A percentile compares a stretch with the other conserved stretches of the same genome.
Conservation (phyloP, 2,329 filamentous ascomycete genomes). For the Phoma sp. region DNA sequence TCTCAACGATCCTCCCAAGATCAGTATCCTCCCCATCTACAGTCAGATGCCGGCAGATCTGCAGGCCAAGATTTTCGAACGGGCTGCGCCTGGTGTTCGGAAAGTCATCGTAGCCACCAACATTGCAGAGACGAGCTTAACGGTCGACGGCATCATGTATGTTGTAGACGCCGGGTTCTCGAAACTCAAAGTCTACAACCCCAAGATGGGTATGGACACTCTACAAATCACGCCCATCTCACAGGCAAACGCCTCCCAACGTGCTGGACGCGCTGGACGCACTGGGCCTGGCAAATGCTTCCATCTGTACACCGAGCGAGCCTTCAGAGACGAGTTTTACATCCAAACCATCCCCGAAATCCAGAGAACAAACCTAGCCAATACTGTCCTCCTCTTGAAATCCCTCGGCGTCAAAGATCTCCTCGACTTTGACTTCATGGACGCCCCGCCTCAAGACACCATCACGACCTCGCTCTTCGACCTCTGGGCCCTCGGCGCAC, state of each 20-base stretch:
- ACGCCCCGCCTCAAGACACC: conserved; percentile 95
- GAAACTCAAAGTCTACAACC: conserved; percentile 98
- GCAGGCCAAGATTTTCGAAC: conserved; percentile 97
- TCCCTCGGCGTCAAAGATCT: conserved; percentile 93
- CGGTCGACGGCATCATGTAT: conserved; percentile 98
- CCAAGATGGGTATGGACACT: conserved; percentile 99
- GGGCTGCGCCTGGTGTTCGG: conserved; percentile 84
- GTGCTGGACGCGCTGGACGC: conserved; percentile 89
- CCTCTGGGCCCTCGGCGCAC: conserved; percentile 90
- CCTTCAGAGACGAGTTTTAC: conserved; percentile 95
- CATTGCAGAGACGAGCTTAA: conserved; percentile 97
- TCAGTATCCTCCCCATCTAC: conserved; percentile 96
- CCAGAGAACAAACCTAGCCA: conserved; percentile 92
- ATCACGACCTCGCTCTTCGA: conserved; percentile 98
- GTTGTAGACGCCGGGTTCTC: conserved; percentile 96
- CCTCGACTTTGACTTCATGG: conserved; percentile 98
- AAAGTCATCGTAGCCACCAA: conserved; percentile 99
- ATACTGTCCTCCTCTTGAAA: conserved; percentile 92
- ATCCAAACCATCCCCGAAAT: conserved; percentile 97
- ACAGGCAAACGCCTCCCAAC: conserved; percentile 92
- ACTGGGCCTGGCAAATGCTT: conserved; percentile 97
- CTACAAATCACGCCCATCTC: conserved; percentile 97
- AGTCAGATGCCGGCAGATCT: conserved; percentile 99
- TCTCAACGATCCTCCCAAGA: conserved; percentile 91
- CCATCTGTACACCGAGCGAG: conserved; percentile 90